A percentile compares a stretch with the other conserved stretches of the same genome.
phyloP scores from a whole-genome alignment of 345 rosid genomes.

The Bruguiera sexangula region DNA sequence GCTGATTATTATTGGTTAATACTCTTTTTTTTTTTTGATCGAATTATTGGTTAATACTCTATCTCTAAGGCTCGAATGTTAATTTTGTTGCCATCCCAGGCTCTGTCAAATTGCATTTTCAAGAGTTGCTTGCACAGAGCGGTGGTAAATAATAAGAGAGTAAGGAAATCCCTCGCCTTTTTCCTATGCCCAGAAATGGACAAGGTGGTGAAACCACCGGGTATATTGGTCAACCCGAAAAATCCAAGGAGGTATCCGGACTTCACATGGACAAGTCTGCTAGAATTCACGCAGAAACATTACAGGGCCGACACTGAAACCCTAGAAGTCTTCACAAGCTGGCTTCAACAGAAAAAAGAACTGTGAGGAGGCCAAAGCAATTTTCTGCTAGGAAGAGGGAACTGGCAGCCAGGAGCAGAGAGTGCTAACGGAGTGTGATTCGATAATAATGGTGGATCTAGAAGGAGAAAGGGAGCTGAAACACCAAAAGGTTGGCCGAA shows the following conservation, averaged over 20 bases:
- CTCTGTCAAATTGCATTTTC: conserved; percentile 80
- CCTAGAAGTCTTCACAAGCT: conserved; percentile 53
- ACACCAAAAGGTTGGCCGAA: too few species aligned
- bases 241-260: conserved; percentile 73
- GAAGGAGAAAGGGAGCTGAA: too few species aligned
- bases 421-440: too few species aligned
- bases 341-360: conserved; percentile 41
- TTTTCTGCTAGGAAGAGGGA: too few species aligned
- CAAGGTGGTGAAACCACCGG: conserved; percentile 77
- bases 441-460: too few species aligned
- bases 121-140: conserved; percentile 96
- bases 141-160: conserved; percentile 64
- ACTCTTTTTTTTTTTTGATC: too few species aligned
- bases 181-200: conserved; percentile 80
- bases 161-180: conserved; percentile 91
- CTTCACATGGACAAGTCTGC: conserved; percentile 70
- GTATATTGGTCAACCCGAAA: conserved; percentile 42
- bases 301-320: conserved; percentile 89
- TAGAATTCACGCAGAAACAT: conserved; percentile 77
- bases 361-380: too few species aligned
- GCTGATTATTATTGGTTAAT: too few species aligned
- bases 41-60: too few species aligned
- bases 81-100: conserved; percentile 38
- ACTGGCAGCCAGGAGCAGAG: too few species aligned
- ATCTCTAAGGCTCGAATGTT: not conserved